Evolutionary conservation across 83 land plant species (phyloP).

Genomic region (Diphasiastrum complanatum): DNA sequence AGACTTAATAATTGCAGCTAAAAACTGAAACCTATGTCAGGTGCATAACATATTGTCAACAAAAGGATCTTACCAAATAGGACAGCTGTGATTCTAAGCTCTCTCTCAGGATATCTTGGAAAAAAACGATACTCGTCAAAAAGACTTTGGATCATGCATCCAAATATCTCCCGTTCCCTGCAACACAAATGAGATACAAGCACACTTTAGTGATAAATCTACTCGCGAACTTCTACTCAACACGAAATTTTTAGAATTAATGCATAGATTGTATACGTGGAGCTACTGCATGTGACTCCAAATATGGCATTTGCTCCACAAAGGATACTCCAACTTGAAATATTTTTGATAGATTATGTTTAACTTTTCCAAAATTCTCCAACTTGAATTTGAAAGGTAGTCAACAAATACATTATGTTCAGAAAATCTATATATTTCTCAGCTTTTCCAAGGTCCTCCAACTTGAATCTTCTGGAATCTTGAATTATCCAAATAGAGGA

Average conservation of each 20-base stretch:
- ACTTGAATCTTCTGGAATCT: too few relatives aligned
- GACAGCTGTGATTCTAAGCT: slow-evolving; percentile 68
- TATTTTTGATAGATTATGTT: neutral
- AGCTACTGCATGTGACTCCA: too few relatives aligned
- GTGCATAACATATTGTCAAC: neutral
- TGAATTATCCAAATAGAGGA: too few relatives aligned
- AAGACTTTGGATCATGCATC: slow-evolving; percentile 77
- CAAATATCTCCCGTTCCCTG: slow-evolving; percentile 79
- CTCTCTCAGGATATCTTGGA: slow-evolving; percentile 82
- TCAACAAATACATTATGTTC: too few relatives aligned
- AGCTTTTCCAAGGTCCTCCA: too few relatives aligned
- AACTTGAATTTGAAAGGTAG: too few relatives aligned
- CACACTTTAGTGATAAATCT: neutral
- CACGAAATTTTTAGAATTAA: too few relatives aligned
- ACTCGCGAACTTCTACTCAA: neutral
- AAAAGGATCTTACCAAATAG: slow-evolving; percentile 66
- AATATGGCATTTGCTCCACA: neutral
- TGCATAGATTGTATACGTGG: too few relatives aligned
- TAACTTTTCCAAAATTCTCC: too few relatives aligned
- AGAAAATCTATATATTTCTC: too few relatives aligned
- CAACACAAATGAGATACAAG: slow-evolving; percentile 16
- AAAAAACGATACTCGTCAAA: slow-evolving; percentile 92
- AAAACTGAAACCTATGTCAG: neutral
- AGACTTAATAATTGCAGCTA: too few relatives aligned
- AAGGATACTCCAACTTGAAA: neutral